A percentile compares a stretch with the other conserved stretches of the same genome.
phyloP scores from a whole-genome alignment of 805 yeast species.

The Komagataella kurtzmanii region DNA sequence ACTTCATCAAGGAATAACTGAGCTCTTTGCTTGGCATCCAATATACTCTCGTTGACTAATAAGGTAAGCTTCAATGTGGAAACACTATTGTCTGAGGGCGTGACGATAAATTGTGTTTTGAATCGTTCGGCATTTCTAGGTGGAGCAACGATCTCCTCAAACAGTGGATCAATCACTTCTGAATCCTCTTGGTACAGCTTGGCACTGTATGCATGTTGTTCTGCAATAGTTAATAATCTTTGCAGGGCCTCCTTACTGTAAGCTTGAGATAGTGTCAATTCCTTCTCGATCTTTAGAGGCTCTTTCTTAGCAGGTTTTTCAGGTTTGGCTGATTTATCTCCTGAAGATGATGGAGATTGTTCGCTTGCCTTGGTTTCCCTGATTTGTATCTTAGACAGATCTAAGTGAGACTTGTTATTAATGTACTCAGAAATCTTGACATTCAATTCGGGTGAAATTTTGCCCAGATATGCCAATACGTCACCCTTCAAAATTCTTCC shows the following conservation, averaged over 20 bases:
- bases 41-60: constrained; percentile 21
- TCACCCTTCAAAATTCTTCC: constrained; percentile 89
- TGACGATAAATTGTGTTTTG: constrained; percentile 15
- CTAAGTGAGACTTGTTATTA: constrained; percentile 45
- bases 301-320: constrained; percentile 17
- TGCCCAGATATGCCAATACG: constrained; percentile 72
- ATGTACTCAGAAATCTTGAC: constrained; percentile 40
- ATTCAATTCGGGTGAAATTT: constrained; percentile 45
- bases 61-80: background rate
- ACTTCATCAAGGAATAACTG: constrained; percentile 5
- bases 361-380: constrained; percentile 17
- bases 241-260: constrained; percentile 13
- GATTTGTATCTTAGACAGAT: constrained; percentile 52
- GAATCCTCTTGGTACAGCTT: constrained; percentile 20
- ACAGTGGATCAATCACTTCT: constrained; percentile 41
- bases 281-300: constrained; percentile 18
- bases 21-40: constrained; percentile 34
- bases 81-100: background rate
- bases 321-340: constrained; percentile 12
- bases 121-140: constrained; percentile 29
- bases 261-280: constrained; percentile 15
- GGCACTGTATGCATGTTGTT: constrained; percentile 23
- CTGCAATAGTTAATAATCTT: constrained; percentile 14
- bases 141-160: constrained; percentile 44
- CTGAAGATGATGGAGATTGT: constrained; percentile 7